Evolutionary conservation across 345 rosid genomes (phyloP).

Genomic region (Carallia brachiata): DNA sequence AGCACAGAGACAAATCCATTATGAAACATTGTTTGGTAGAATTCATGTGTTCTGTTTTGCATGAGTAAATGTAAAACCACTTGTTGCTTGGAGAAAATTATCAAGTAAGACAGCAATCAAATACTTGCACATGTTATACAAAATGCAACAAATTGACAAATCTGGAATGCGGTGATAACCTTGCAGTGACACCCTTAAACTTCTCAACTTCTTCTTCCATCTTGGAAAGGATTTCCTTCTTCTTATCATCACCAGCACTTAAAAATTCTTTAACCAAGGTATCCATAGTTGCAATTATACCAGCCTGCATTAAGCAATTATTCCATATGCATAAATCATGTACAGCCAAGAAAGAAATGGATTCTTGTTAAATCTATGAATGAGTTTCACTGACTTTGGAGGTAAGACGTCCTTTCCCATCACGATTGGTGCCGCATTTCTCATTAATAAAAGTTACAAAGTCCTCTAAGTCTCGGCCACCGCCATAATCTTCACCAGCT

Average conservation of each 20-base stretch:
- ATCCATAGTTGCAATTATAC: slow-evolving; percentile 70
- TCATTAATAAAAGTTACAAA: slow-evolving; percentile 85
- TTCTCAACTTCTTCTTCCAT: slow-evolving; percentile 74
- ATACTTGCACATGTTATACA: not conserved
- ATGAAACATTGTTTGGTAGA: too few relatives aligned
- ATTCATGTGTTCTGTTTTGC: too few relatives aligned
- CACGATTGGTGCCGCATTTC: slow-evolving; percentile 73
- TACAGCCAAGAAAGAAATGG: not conserved
- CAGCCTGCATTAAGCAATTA: slow-evolving; percentile 52
- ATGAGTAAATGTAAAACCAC: too few relatives aligned
- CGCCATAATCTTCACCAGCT: slow-evolving; percentile 91
- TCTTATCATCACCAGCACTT: slow-evolving; percentile 71
- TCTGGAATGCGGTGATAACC: slow-evolving; percentile 32
- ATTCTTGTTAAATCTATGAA: not conserved
- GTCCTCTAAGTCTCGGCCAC: slow-evolving; percentile 86
- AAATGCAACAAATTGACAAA: not conserved
- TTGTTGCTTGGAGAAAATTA: too few relatives aligned
- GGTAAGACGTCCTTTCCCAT: slow-evolving; percentile 81
- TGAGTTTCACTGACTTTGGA: slow-evolving; percentile 44
- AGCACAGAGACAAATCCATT: not conserved
- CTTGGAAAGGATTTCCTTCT: slow-evolving; percentile 55
- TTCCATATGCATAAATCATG: not conserved
- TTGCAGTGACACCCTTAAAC: slow-evolving; percentile 64
- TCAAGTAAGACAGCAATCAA: too few relatives aligned
- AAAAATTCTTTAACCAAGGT: slow-evolving; percentile 77